These are phyloP conservation scores for Penicillium digitatum DNA, from an alignment of 2,329 filamentous ascomycete species.

Conservation along the genomic window DNA sequence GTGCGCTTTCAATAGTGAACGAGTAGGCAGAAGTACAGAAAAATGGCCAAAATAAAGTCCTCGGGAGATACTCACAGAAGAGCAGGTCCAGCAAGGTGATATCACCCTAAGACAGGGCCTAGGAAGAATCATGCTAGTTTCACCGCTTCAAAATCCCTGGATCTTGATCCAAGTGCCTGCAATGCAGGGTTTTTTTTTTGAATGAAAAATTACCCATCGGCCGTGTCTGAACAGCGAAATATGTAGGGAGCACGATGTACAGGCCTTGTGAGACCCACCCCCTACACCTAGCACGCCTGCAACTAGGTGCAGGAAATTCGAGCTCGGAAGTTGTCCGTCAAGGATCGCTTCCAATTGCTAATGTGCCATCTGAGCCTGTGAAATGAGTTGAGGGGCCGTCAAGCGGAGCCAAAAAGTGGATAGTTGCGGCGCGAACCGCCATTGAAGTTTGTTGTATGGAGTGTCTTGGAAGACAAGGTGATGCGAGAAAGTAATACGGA, in stretches of 20 bases:
- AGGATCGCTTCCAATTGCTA: neutral
- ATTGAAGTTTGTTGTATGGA: constrained; percentile 14
- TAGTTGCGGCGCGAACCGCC: constrained; percentile 11
- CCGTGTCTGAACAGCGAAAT: constrained; percentile 10
- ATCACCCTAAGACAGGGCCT: constrained; percentile 8
- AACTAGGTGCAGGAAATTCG: neutral
- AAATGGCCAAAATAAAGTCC: neutral
- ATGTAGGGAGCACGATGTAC: neutral
- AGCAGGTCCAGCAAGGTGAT: constrained; percentile 10
- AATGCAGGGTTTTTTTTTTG: constrained; percentile 6
- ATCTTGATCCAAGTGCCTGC: neutral
- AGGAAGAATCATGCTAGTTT: constrained; percentile 13
- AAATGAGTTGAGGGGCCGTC: constrained; percentile 3
- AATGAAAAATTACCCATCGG: constrained; percentile 11
- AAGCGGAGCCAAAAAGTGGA: constrained; percentile 12
- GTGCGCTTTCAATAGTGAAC: neutral
- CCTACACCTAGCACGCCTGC: neutral
- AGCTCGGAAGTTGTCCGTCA: constrained; percentile 23
- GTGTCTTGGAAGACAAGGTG: neutral
- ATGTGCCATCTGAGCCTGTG: neutral
- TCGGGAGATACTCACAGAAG: constrained; percentile 13
- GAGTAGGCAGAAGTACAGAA: neutral
- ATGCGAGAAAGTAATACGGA: neutral
- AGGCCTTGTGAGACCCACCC: constrained; percentile 11
- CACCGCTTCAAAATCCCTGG: constrained; percentile 19